These are phyloP conservation scores for Leccinum imitatum DNA, from an alignment of 768 basidiomycete species.

Conservation along the genomic window DNA sequence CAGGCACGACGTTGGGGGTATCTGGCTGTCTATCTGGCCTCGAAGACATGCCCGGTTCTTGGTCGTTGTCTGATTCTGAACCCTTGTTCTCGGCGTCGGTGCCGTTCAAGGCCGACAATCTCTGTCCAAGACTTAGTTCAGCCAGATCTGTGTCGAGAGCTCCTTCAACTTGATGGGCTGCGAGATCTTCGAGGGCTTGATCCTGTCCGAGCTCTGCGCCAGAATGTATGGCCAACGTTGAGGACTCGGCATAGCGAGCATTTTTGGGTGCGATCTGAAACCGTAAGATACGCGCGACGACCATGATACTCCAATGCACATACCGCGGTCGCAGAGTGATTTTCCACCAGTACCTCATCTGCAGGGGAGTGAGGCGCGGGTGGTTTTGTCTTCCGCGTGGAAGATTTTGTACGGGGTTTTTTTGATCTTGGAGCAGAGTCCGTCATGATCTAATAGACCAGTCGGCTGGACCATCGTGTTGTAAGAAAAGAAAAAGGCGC, in stretches of 20 bases:
- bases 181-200: slow-evolving; percentile 48
- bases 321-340: slow-evolving; percentile 19
- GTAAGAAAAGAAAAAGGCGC: background rate
- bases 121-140: slow-evolving; percentile 89
- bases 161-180: slow-evolving; percentile 56
- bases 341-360: slow-evolving; percentile 29
- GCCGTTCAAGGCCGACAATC: slow-evolving; percentile 73
- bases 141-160: slow-evolving; percentile 81
- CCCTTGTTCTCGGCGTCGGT: slow-evolving; percentile 37
- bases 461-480: background rate
- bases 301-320: slow-evolving; percentile 1
- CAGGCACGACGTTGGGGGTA: slow-evolving; percentile 54
- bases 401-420: slow-evolving; percentile 54
- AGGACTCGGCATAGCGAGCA: slow-evolving; percentile 63
- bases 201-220: slow-evolving; percentile 66
- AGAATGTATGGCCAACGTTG: slow-evolving; percentile 61
- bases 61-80: slow-evolving; percentile 47
- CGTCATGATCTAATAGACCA: slow-evolving; percentile 33
- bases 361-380: slow-evolving; percentile 1
- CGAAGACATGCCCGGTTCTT: slow-evolving; percentile 36
- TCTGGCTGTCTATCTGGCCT: slow-evolving; percentile 17
- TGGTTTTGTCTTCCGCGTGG: slow-evolving; percentile 20
- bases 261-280: slow-evolving; percentile 47
- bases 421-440: slow-evolving; percentile 48
- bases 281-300: slow-evolving; percentile 17